Base-by-base conservation (phyloP, 176 grass and related monocot species). In the Oryza nivara region DNA sequence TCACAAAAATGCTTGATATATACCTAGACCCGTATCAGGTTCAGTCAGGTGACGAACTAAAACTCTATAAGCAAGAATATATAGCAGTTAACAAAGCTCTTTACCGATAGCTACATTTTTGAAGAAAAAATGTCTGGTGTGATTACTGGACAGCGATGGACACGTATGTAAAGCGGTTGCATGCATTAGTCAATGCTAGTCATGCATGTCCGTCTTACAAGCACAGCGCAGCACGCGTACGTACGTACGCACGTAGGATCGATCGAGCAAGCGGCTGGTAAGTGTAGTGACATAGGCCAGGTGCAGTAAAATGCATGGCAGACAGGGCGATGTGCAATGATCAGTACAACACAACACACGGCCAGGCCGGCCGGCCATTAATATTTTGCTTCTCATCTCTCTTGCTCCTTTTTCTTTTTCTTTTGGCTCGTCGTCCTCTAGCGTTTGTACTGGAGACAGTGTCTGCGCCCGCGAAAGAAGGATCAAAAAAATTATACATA, bases 381-480 rank as follows among this genome's bases (percentile, higher is more conserved):
- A 58, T 58, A 58, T 58, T 63, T 16, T 58, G 25, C 56, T 22
- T 56, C 58, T 60, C 1, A 7, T 2, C 2, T 84, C 15, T 35
- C 12, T 32, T 32, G 58, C 71, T 16, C 32, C 17, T 8, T 58
- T 58, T 19, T 9, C 54, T 49, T 75, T 84, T 16, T 36, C 12
- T 44, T 68, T 13, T 11, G 49, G 11, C 72, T 32, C 30, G 30
- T 32, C 30, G 72, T 78, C 74, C 17, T 34, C 45, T 84, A 79
- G 44, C 38, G 67, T 83, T 83, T 67, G 68, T 78, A 22, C 32
- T 26, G 80, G 44, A 49, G 67, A 45, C 74, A 43, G 86, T 67
- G 80, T 70, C 43, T 16, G 68, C 78, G 80, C 60, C 32, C 28
- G 68, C 78, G 73, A 88, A 82, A 51, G 65, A 15, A 65, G 70